Evolutionary conservation across 176 grass and related monocot genomes (phyloP).

Genomic region (Carex cristatella): DNA sequence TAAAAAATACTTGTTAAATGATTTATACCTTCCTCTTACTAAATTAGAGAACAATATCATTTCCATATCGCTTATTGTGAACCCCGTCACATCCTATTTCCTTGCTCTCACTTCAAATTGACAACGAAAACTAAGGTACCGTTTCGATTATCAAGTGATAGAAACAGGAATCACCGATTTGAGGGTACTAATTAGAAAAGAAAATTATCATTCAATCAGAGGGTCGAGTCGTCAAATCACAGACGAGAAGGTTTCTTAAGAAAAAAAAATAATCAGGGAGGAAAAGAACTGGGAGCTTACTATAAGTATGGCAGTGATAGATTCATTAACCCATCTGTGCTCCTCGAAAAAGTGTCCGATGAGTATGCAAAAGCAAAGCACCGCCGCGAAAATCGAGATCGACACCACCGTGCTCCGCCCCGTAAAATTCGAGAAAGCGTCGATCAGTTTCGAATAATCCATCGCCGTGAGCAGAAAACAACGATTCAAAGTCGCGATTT

Average conservation of each 20-base stretch:
- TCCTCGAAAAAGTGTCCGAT: constrained; percentile 66
- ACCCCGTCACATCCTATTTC: background rate
- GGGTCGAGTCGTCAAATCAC: background rate
- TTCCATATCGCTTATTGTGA: background rate
- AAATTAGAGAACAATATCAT: background rate
- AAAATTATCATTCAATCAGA: background rate
- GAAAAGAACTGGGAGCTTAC: constrained; percentile 19
- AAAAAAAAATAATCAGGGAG: background rate
- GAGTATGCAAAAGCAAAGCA: constrained; percentile 70
- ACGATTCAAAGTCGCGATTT: background rate
- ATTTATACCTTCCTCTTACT: background rate
- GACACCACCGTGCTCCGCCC: constrained; percentile 43
- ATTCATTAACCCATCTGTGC: constrained; percentile 77
- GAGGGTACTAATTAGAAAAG: background rate
- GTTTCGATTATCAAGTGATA: background rate
- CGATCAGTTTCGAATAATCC: background rate
- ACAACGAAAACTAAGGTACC: background rate
- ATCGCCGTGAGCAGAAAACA: background rate
- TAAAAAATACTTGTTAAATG: background rate
- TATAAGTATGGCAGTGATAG: constrained; percentile 60
- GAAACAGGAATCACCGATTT: background rate
- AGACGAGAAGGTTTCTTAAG: background rate
- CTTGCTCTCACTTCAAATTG: background rate
- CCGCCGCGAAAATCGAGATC: constrained; percentile 62
- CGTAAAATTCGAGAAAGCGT: background rate